Conservation (phyloP, 768 basidiomycete species). For the Boletus reticulatus region DNA sequence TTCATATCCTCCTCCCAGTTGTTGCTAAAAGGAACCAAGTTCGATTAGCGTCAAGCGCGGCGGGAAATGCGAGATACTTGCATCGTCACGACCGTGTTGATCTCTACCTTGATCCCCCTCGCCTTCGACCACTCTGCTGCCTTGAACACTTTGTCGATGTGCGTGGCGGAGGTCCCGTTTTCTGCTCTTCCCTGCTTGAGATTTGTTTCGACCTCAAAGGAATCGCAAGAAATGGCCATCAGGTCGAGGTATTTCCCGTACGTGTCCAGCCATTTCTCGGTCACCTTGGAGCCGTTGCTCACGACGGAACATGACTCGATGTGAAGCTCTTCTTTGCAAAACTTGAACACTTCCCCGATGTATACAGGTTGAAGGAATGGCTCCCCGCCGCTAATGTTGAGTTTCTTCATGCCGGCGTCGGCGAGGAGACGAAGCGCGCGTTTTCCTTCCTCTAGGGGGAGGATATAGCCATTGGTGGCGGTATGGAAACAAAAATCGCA, state of each 20-base stretch:
- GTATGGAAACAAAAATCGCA: conserved; percentile 45
- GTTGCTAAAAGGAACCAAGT: conserved; percentile 16
- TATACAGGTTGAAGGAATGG: conserved; percentile 38
- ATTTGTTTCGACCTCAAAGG: conserved; percentile 37
- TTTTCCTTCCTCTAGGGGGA: conserved; percentile 37
- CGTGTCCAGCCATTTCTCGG: conserved; percentile 38
- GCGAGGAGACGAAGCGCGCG: conserved; percentile 31
- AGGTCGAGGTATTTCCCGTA: conserved; percentile 40
- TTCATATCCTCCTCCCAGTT: conserved; percentile 38
- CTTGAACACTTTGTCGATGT: conserved; percentile 34
- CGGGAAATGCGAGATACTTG: conserved; percentile 1
- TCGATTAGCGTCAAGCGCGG: neutral
- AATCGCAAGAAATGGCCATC: conserved; percentile 43
- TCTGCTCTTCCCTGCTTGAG: conserved; percentile 33
- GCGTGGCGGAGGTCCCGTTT: conserved; percentile 29
- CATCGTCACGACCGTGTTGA: conserved; percentile 34
- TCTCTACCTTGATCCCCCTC: conserved; percentile 37
- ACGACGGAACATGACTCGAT: conserved; percentile 37
- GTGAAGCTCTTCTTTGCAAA: conserved; percentile 36
- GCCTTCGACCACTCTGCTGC: conserved; percentile 36
- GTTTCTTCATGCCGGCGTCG: conserved; percentile 35
- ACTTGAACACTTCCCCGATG: conserved; percentile 38
- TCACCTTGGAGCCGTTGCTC: conserved; percentile 40
- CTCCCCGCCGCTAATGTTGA: conserved; percentile 38
- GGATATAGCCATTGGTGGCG: conserved; percentile 31